These are phyloP conservation scores for Penicillium paxilli DNA, from an alignment of 495 filamentous ascomycete species.

Conservation along the genomic window DNA sequence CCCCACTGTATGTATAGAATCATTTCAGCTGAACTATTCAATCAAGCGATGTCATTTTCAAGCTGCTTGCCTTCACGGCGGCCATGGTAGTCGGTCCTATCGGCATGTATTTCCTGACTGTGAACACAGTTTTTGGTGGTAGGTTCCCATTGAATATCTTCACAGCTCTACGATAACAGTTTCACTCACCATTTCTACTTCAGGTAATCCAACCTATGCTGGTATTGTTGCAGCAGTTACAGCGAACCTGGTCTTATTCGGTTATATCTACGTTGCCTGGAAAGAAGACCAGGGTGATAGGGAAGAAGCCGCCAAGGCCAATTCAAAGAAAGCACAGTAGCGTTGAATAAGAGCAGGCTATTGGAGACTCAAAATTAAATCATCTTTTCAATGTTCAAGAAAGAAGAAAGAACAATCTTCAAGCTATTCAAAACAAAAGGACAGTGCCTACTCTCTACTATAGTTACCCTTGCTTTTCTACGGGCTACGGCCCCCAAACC, in stretches of 20 bases:
- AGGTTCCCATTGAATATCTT: conserved; percentile 10
- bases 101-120: conserved; percentile 79
- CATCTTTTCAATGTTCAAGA: too few species aligned
- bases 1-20: not conserved
- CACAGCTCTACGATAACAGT: too few species aligned
- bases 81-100: conserved; percentile 89
- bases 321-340: conserved; percentile 62
- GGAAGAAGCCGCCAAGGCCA: conserved; percentile 51
- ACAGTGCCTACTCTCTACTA: too few species aligned
- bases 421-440: too few species aligned
- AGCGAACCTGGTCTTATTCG: conserved; percentile 88
- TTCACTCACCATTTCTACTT: not conserved
- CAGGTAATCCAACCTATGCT: conserved; percentile 80
- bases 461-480: too few species aligned
- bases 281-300: conserved; percentile 78
- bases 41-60: conserved; percentile 78
- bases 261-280: conserved; percentile 90
- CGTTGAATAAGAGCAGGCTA: not conserved
- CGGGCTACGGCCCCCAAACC: too few species aligned
- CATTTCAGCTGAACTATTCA: not conserved
- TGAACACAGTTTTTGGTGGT: conserved; percentile 79
- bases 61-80: conserved; percentile 83
- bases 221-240: conserved; percentile 82
- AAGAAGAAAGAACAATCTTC: too few species aligned
- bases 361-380: not conserved